Evolutionary conservation across 495 filamentous ascomycete species (phyloP).

Genomic region (Aspergillus saccharolyticus): DNA sequence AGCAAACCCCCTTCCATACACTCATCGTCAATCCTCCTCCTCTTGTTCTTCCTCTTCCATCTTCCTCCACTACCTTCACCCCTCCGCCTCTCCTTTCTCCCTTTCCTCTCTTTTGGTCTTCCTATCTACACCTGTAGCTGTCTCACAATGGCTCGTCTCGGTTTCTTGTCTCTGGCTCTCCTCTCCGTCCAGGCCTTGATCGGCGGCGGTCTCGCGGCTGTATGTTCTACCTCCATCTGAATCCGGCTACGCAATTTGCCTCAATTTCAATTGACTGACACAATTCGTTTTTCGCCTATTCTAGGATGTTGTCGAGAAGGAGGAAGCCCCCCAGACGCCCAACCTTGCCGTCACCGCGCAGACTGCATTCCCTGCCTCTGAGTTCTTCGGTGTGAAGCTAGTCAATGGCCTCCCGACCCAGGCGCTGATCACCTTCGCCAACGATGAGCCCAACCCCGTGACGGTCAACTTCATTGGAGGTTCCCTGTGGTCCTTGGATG

Average conservation of each 20-base stretch:
- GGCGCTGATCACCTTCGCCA: conserved; percentile 74
- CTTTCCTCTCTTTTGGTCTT: conserved; percentile 20
- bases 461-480: conserved; percentile 74
- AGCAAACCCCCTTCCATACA: conserved; percentile 12
- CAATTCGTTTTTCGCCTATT: conserved; percentile 1
- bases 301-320: conserved; percentile 44
- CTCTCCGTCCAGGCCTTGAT: conserved; percentile 63
- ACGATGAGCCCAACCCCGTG: conserved; percentile 75
- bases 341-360: conserved; percentile 69
- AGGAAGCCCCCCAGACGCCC: conserved; percentile 44
- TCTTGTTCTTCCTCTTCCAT: conserved; percentile 7
- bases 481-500: conserved; percentile 58
- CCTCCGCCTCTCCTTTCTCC: conserved; percentile 14
- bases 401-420: conserved; percentile 87
- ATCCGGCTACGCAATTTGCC: conserved; percentile 8
- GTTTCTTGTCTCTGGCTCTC: conserved; percentile 64
- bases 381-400: conserved; percentile 93
- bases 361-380: conserved; percentile 77
- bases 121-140: conserved; percentile 6
- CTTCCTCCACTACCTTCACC: conserved; percentile 12
- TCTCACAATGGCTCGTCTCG: conserved; percentile 65
- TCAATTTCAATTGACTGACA: conserved; percentile 25
- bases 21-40: conserved; percentile 8
- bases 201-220: conserved; percentile 55
- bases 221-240: conserved; percentile 39